Evolutionary conservation across 2,329 filamentous ascomycete genomes (phyloP).

Genomic region (Penicillium sumatraense): DNA sequence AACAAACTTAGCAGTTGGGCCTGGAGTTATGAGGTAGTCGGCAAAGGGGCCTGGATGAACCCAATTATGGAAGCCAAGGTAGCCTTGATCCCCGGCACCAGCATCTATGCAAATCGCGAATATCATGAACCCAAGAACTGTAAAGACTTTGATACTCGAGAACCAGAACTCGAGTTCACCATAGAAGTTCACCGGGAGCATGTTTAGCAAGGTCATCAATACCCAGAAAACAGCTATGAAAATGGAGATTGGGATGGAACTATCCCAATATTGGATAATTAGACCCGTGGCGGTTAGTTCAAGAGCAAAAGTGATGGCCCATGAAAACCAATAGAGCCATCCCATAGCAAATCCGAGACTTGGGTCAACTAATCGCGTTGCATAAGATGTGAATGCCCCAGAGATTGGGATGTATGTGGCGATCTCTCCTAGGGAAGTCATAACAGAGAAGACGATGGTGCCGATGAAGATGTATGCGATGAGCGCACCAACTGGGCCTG

Average conservation of each 20-base stretch:
- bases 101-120: slow-evolving; percentile 18
- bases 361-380: slow-evolving; percentile 15
- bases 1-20: slow-evolving; percentile 17
- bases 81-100: slow-evolving; percentile 13
- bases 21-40: slow-evolving; percentile 12
- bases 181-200: slow-evolving; percentile 17
- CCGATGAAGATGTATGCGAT: slow-evolving; percentile 18
- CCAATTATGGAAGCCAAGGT: slow-evolving; percentile 19
- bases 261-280: slow-evolving; percentile 20
- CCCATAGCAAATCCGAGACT: slow-evolving; percentile 21
- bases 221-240: slow-evolving; percentile 20
- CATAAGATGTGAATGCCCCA: slow-evolving; percentile 17
- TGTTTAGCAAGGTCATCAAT: slow-evolving; percentile 12
- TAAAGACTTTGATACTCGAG: slow-evolving; percentile 13
- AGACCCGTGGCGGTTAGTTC: slow-evolving; percentile 18
- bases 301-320: slow-evolving; percentile 15
- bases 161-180: slow-evolving; percentile 21
- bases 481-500: slow-evolving; percentile 13
- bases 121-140: slow-evolving; percentile 17
- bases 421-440: slow-evolving; percentile 17
- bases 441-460: slow-evolving; percentile 18
- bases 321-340: slow-evolving; percentile 22
- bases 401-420: slow-evolving; percentile 18
- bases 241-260: slow-evolving; percentile 9
- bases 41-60: slow-evolving; percentile 16